A percentile compares a stretch with the other conserved stretches of the same genome.
Conservation (phyloP, 2,329 filamentous ascomycete species). For the Peltaster fructicola region DNA sequence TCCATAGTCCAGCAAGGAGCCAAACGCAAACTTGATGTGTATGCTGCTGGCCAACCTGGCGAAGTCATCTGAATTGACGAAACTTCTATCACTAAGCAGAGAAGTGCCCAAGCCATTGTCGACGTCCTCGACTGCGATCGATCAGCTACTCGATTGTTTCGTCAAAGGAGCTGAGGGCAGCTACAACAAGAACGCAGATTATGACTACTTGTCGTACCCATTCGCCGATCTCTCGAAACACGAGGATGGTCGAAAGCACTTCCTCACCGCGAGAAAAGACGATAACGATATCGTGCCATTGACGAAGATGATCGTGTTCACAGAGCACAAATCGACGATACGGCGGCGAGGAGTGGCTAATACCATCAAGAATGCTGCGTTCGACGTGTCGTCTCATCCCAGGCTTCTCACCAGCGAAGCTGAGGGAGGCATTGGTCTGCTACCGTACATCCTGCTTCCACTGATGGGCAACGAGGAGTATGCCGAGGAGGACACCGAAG, state of each 20-base stretch:
- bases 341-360: constrained; percentile 87
- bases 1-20: constrained; percentile 49
- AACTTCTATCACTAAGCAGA: constrained; percentile 51
- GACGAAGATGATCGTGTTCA: constrained; percentile 86
- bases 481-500: constrained; percentile 65
- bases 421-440: constrained; percentile 56
- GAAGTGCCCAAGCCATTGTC: constrained; percentile 50
- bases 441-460: constrained; percentile 78
- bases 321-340: constrained; percentile 68
- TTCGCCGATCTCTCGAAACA: constrained; percentile 79
- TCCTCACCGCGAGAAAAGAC: constrained; percentile 46
- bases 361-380: constrained; percentile 85
- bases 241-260: constrained; percentile 43
- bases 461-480: constrained; percentile 82
- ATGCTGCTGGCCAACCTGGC: constrained; percentile 89
- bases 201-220: constrained; percentile 83
- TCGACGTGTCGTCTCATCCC: constrained; percentile 58
- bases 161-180: constrained; percentile 72
- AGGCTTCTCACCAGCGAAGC: constrained; percentile 38
- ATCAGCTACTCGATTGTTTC: constrained; percentile 89
- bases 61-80: constrained; percentile 59
- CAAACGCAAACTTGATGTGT: constrained; percentile 65
- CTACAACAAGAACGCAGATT: constrained; percentile 74
- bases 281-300: constrained; percentile 67
- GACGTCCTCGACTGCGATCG: constrained; percentile 56